Conservation (phyloP, 331 rosid genomes). For the Pyracantha coccinea region DNA sequence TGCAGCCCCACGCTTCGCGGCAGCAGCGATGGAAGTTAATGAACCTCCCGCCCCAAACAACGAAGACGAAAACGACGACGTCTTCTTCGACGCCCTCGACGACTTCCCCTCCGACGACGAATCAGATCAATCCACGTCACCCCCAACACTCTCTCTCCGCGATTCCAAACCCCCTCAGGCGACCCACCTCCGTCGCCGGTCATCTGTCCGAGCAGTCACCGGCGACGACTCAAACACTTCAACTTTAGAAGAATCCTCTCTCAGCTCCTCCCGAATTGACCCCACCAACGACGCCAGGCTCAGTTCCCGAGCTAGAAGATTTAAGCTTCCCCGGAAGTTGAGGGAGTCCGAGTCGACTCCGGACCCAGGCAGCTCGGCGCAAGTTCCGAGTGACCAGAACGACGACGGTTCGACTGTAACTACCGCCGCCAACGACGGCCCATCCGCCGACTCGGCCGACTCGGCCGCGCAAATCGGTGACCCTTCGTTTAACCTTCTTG, state of each 20-base stretch:
- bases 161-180: constrained; percentile 14
- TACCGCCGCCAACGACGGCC: constrained; percentile 15
- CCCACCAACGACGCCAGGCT: constrained; percentile 7
- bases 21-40: not conserved
- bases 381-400: constrained; percentile 21
- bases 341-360: constrained; percentile 24
- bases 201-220: not conserved
- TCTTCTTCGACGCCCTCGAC: constrained; percentile 36
- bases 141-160: not conserved
- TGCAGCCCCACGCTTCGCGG: not conserved
- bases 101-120: constrained; percentile 20
- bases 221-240: constrained; percentile 12
- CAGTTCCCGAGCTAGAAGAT: constrained; percentile 11
- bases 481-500: constrained; percentile 33
- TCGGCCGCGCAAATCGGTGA: constrained; percentile 25
- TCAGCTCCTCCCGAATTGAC: constrained; percentile 16
- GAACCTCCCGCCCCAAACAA: constrained; percentile 19
- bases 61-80: constrained; percentile 33
- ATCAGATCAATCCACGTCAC: constrained; percentile 32
- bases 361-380: constrained; percentile 2
- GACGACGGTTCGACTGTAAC: constrained; percentile 44
- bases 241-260: constrained; percentile 4
- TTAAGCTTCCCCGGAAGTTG: not conserved
- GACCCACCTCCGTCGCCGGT: constrained; percentile 38
- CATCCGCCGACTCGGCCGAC: constrained; percentile 24